Percentiles rank a stretch among this genome's conserved stretches.
Evolutionary conservation across 768 basidiomycete species (phyloP).

Genomic region (Clathrus columnatus): DNA sequence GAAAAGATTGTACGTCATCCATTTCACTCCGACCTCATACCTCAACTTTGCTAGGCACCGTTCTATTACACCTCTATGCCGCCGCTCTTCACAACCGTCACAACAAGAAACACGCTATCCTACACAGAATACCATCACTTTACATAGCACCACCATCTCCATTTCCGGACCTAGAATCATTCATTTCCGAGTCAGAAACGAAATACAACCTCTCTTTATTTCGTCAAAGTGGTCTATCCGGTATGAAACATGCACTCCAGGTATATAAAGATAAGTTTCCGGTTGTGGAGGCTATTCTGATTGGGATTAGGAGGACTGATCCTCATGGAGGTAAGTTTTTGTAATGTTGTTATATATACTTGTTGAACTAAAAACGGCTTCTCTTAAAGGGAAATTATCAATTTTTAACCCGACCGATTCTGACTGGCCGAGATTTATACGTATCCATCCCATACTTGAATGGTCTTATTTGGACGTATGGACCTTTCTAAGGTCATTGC

Average conservation of each 20-base stretch:
- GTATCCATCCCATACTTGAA: constrained; percentile 92
- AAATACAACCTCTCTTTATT: constrained; percentile 74
- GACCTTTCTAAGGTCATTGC: constrained; percentile 65
- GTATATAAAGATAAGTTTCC: constrained; percentile 61
- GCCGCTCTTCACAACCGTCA: constrained; percentile 50
- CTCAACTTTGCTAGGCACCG: constrained; percentile 55
- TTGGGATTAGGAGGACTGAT: constrained; percentile 84
- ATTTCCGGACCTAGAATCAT: constrained; percentile 74
- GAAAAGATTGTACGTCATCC: constrained; percentile 83
- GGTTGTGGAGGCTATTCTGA: constrained; percentile 68
- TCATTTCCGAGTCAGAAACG: constrained; percentile 56
- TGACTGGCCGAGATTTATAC: constrained; percentile 83
- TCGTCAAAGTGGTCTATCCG: constrained; percentile 40
- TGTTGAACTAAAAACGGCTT: not conserved
- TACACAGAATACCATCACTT: constrained; percentile 46
- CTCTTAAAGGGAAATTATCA: constrained; percentile 50
- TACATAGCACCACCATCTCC: constrained; percentile 90
- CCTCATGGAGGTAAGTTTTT: constrained; percentile 85
- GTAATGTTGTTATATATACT: not conserved
- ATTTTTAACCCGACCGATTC: constrained; percentile 75
- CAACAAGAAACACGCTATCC: constrained; percentile 3
- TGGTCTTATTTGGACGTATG: constrained; percentile 91
- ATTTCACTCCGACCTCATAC: constrained; percentile 1
- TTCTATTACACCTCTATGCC: constrained; percentile 84
- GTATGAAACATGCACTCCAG: constrained; percentile 73